Base-by-base conservation (phyloP, 164 flowering plant species). In the Piper betle region DNA sequence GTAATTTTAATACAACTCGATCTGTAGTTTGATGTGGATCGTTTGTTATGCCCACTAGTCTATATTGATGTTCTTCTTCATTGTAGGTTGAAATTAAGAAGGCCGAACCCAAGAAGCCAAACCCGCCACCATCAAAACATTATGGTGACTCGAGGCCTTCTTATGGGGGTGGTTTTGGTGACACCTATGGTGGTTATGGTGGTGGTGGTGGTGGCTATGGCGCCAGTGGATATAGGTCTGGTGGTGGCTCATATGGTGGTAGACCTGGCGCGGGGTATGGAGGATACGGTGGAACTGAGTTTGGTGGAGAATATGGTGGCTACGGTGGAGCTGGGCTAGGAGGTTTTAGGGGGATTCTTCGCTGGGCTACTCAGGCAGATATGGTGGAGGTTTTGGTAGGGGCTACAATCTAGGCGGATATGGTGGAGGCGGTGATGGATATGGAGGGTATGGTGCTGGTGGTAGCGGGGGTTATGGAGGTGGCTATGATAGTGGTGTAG, bases 21-120 rank as follows among this genome's bases (percentile, higher is more conserved):
- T 42, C 16, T 39, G 37, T 3, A 55, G 55, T 0, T 50, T n/a
- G 46, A 37, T 41, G 58, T 58, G 52, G 61, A 53, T 73, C 10
- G 62, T 38, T 60, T 70, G n/a, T 59, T 53, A 52, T 66, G 50
- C 20, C 69, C 52, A 62, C 64, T 37, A 11, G 60, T 67, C 62
- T 63, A 64, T 63, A 64, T 66, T 62, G 46, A 62, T 67, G 52
- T 20, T 63, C 72, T 7, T 54, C 56, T 68, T 59, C 68, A 25
- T 67, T 78, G 72, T 68, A 89, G 97, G 97, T 89, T 73, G 97
- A 89, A 71, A 80, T 89, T 66, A 89, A 87, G 84, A 89, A 82
- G 80, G 97, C 97, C 10, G 97, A 89, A 64, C 97, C 97, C 57
- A 89, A 85, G 78, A 88, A 84, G 66, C 62, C 75, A 54, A 80